Base-by-base conservation (phyloP, 352 stramenopile genomes). In the Saprolegnia diclina region DNA sequence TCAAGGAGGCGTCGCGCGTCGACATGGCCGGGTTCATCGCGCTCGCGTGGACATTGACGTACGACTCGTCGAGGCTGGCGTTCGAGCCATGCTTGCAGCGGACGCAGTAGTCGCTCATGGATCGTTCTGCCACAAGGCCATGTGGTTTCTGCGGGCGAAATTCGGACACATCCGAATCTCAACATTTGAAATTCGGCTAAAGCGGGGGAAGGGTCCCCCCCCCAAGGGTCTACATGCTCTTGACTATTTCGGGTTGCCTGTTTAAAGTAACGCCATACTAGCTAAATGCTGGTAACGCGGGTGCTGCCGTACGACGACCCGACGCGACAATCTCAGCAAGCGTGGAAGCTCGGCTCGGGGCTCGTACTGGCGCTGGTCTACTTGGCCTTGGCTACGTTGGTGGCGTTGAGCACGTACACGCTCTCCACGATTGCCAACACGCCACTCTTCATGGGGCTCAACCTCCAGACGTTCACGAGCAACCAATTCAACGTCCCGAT, bases 401-500 rank as follows among this genome's bases (percentile, higher is more conserved):
- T 4, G 65, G 65, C 10, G 18, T 75, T 13, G 6, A 65, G 53
- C 45, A 71, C 71, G 21, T 75, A 71, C 53, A 66, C 21, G 22
- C 70, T 74, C 57, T 26, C 62, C 53, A 32, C 37, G 5, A 50
- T 75, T n/a, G 71, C 57, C 44, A 75, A 75, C 63, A 63, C 16
- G 16, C 53, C 71, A 18, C 19, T 75, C 56, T 54, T 70, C 42
- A n/a, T 73, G 18, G 71, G 71, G 35, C 29, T 71, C 35, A 48
- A 67, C 37, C 54, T 70, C 35, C n/a, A 71, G 32, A 54, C 65
- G 1, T 75, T 69, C 38, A 35, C 13, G 18, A 46, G 64, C 57
- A 64, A 75, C 50, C 56, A 67, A 26, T 75, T 63, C 21, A 62
- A 75, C 48, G 53, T 72, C n/a, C 65, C 65, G 18, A 53, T 75